phyloP scores from a whole-genome alignment of 495 filamentous ascomycete species.

The Aspergillus homomorphus region DNA sequence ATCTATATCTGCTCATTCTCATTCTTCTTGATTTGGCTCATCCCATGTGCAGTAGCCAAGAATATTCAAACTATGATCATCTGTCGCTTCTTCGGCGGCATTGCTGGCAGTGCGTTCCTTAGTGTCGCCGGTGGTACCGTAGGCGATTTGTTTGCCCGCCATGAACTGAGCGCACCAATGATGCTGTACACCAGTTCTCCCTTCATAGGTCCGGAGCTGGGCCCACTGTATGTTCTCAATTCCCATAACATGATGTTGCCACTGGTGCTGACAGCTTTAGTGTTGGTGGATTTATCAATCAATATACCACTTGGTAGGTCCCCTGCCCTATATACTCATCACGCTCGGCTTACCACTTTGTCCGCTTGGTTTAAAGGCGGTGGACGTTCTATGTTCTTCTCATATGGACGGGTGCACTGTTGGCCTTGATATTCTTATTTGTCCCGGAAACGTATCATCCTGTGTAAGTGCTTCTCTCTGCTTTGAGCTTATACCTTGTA shows the following conservation, averaged over 20 bases:
- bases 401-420: slow-evolving; percentile 70
- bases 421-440: slow-evolving; percentile 62
- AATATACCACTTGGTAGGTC: slow-evolving; percentile 64
- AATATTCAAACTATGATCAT: slow-evolving; percentile 84
- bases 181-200: slow-evolving; percentile 77
- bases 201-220: slow-evolving; percentile 63
- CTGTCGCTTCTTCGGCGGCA: slow-evolving; percentile 77
- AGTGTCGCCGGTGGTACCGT: slow-evolving; percentile 89
- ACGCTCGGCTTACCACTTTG: slow-evolving; percentile 13
- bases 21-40: slow-evolving; percentile 79
- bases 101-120: slow-evolving; percentile 84
- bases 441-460: slow-evolving; percentile 92
- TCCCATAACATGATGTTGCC: slow-evolving; percentile 39
- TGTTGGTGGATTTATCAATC: slow-evolving; percentile 71
- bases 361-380: slow-evolving; percentile 40
- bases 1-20: slow-evolving; percentile 79
- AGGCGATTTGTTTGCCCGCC: slow-evolving; percentile 77
- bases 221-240: slow-evolving; percentile 48
- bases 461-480: slow-evolving; percentile 39
- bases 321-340: background rate
- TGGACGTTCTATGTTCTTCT: slow-evolving; percentile 89
- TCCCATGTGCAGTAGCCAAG: slow-evolving; percentile 81
- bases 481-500: background rate
- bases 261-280: slow-evolving; percentile 21
- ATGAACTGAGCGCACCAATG: slow-evolving; percentile 73